These are phyloP conservation scores for Uncinocarpus reesii DNA, from an alignment of 2,329 filamentous ascomycete species.

Conservation along the genomic window DNA sequence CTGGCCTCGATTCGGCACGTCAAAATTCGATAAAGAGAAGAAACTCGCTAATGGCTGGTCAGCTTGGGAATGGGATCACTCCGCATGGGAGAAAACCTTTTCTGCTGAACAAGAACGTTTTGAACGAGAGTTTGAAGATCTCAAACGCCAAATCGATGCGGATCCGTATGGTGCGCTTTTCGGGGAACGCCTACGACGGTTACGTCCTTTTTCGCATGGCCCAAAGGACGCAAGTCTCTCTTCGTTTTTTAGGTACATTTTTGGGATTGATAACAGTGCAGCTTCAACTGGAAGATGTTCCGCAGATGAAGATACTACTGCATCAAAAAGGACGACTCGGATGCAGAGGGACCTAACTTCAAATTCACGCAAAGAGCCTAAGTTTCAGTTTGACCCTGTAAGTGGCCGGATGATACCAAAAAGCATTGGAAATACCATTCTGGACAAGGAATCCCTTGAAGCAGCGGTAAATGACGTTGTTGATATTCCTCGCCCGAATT, in stretches of 20 bases:
- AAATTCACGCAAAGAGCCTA: slow-evolving; percentile 6
- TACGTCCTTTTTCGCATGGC: slow-evolving; percentile 17
- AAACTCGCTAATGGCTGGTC: neutral
- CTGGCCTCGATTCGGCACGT: neutral
- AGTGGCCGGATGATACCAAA: slow-evolving; percentile 32
- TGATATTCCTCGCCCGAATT: neutral
- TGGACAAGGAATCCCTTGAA: neutral
- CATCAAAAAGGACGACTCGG: too few relatives aligned
- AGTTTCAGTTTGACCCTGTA: slow-evolving; percentile 35
- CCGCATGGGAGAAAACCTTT: slow-evolving; percentile 9
- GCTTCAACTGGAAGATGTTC: neutral
- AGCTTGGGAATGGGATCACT: slow-evolving; percentile 4
- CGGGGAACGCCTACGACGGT: slow-evolving; percentile 25
- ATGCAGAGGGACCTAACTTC: too few relatives aligned
- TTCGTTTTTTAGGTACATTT: slow-evolving; percentile 25
- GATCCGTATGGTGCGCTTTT: slow-evolving; percentile 36
- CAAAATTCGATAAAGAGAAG: neutral
- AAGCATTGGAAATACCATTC: neutral
- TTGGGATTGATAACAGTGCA: slow-evolving; percentile 16
- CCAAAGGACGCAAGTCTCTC: slow-evolving; percentile 22
- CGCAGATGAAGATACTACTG: neutral
- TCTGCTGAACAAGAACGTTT: slow-evolving; percentile 20
- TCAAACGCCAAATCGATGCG: slow-evolving; percentile 28
- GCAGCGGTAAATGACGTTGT: neutral
- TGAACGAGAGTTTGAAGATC: slow-evolving; percentile 28